Evolutionary conservation across 768 basidiomycete genomes (phyloP).

Genomic region (Porpolomopsis calyptriformis): DNA sequence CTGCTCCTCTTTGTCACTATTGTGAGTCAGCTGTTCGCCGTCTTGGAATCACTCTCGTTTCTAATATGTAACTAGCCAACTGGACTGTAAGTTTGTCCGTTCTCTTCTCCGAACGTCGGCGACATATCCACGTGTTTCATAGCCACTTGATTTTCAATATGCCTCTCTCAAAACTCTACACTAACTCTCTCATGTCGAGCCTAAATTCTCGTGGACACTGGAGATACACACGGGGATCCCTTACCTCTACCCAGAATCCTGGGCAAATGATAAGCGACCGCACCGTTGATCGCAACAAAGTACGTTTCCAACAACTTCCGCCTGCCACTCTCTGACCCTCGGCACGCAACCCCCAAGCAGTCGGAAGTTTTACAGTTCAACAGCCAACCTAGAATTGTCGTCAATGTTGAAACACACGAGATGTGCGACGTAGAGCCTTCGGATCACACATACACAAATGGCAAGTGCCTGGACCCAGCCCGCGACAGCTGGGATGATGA

Average conservation of each 20-base stretch:
- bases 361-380: neutral
- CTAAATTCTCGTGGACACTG: constrained; percentile 26
- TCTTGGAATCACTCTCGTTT: neutral
- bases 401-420: constrained; percentile 13
- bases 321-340: too few relatives aligned
- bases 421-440: neutral
- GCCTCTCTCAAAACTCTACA: constrained; percentile 30
- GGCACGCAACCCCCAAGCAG: too few relatives aligned
- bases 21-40: constrained; percentile 11
- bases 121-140: neutral
- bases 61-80: constrained; percentile 11
- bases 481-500: too few relatives aligned
- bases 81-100: constrained; percentile 14
- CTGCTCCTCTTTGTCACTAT: constrained; percentile 23
- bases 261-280: too few relatives aligned
- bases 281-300: too few relatives aligned
- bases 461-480: too few relatives aligned
- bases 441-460: neutral
- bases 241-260: neutral
- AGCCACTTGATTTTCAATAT: constrained; percentile 31
- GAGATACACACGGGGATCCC: constrained; percentile 11
- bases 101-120: neutral
- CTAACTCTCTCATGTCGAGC: constrained; percentile 29
- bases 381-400: constrained; percentile 11
- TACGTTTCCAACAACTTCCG: too few relatives aligned